Percentiles rank a stretch among this genome's conserved stretches.
Conservation (phyloP, 2,329 filamentous ascomycete genomes). For the Phialocephala subalpina region DNA sequence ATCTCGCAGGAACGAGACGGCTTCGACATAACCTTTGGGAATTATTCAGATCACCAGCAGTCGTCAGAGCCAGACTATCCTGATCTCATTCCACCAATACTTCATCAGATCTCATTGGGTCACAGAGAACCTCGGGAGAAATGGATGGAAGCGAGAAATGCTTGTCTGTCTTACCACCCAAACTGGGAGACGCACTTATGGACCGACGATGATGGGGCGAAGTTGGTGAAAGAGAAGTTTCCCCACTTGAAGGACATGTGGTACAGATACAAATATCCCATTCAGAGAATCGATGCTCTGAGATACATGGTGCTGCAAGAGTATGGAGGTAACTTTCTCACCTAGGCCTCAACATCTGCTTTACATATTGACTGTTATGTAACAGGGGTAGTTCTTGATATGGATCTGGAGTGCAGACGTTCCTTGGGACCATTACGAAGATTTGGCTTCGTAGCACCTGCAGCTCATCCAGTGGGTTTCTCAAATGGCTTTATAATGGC, state of each 20-base stretch:
- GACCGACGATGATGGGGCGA: constrained; percentile 36
- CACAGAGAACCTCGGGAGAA: constrained; percentile 32
- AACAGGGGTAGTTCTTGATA: constrained; percentile 43
- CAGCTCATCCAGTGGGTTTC: constrained; percentile 50
- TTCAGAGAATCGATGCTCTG: constrained; percentile 42
- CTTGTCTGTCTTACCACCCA: constrained; percentile 46
- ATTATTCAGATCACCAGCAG: constrained; percentile 43
- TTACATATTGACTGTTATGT: neutral
- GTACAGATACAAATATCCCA: constrained; percentile 38
- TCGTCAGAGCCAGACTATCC: constrained; percentile 37
- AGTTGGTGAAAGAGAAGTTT: constrained; percentile 37
- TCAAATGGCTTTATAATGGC: constrained; percentile 53
- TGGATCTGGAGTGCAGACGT: constrained; percentile 49
- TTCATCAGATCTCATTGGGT: constrained; percentile 48
- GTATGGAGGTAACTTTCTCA: constrained; percentile 23
- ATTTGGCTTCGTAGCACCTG: constrained; percentile 52
- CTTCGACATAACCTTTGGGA: constrained; percentile 47
- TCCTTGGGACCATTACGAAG: constrained; percentile 49
- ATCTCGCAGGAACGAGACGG: constrained; percentile 39
- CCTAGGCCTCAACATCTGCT: neutral
- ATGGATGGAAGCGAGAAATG: constrained; percentile 45
- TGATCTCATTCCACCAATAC: constrained; percentile 45
- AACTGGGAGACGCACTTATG: constrained; percentile 42
- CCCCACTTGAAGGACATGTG: constrained; percentile 35
- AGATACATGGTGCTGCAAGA: constrained; percentile 41